Evolutionary conservation across 768 basidiomycete species (phyloP).

Genomic region (Psilocybe cubensis): DNA sequence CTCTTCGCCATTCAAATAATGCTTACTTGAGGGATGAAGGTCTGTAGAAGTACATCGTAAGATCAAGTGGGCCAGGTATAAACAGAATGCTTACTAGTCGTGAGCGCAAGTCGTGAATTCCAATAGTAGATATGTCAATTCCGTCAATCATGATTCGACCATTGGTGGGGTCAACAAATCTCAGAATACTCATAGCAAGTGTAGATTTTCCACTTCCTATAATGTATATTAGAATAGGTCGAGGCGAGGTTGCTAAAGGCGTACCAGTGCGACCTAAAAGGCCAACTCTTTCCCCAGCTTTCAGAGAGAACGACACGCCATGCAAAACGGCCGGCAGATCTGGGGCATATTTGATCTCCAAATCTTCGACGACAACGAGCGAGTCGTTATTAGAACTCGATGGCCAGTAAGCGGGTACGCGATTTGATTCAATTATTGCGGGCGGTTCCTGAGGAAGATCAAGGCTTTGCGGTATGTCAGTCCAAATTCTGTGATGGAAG

Average conservation of each 20-base stretch:
- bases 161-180: slow-evolving; percentile 77
- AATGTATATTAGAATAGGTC: slow-evolving; percentile 41
- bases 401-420: slow-evolving; percentile 94
- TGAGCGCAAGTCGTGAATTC: slow-evolving; percentile 79
- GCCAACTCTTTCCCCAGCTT: slow-evolving; percentile 79
- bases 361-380: slow-evolving; percentile 71
- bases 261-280: slow-evolving; percentile 77
- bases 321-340: slow-evolving; percentile 84
- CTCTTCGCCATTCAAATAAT: too few relatives aligned
- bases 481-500: neutral
- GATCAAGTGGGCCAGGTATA: too few relatives aligned
- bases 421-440: slow-evolving; percentile 67
- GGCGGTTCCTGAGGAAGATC: slow-evolving; percentile 89
- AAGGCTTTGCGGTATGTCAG: slow-evolving; percentile 36
- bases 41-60: too few relatives aligned
- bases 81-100: slow-evolving; percentile 57
- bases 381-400: slow-evolving; percentile 62
- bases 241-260: neutral
- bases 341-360: slow-evolving; percentile 82
- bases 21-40: too few relatives aligned
- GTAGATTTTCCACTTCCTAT: slow-evolving; percentile 81
- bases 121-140: slow-evolving; percentile 76
- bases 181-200: slow-evolving; percentile 68
- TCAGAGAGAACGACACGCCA: slow-evolving; percentile 72
- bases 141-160: slow-evolving; percentile 78